Evolutionary conservation across 768 basidiomycete species (phyloP).

Genomic region (Crepidotus variabilis): DNA sequence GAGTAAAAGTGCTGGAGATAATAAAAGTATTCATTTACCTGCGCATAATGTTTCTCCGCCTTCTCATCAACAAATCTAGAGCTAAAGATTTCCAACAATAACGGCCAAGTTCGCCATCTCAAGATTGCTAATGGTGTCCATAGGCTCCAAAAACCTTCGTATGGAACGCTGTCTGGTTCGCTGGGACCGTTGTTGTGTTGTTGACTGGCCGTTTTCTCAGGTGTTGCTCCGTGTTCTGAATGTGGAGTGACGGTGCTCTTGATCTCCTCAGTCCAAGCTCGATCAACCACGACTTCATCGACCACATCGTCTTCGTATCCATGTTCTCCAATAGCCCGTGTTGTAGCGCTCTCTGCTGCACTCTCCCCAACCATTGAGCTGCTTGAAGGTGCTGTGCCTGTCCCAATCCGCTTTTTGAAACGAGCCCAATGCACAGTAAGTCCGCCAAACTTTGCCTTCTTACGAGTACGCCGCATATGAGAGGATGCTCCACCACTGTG

Average conservation of each 20-base stretch:
- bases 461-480: conserved; percentile 25
- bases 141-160: conserved; percentile 23
- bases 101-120: conserved; percentile 59
- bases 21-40: conserved; percentile 20
- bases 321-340: conserved; percentile 17
- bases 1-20: neutral
- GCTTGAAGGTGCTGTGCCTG: conserved; percentile 52
- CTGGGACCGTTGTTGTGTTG: conserved; percentile 23
- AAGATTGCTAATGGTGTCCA: conserved; percentile 37
- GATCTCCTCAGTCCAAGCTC: conserved; percentile 60
- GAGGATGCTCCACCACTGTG: conserved; percentile 22
- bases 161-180: conserved; percentile 26
- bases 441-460: conserved; percentile 34
- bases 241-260: conserved; percentile 45
- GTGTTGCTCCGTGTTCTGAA: conserved; percentile 45
- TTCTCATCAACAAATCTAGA: conserved; percentile 57
- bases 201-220: conserved; percentile 47
- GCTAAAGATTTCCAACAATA: conserved; percentile 52
- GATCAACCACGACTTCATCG: conserved; percentile 75
- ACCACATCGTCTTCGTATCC: conserved; percentile 35
- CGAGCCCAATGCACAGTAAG: conserved; percentile 44
- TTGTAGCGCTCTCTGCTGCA: conserved; percentile 34
- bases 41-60: conserved; percentile 41
- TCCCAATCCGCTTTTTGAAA: conserved; percentile 51
- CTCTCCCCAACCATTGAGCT: conserved; percentile 51